Evolutionary conservation across 2,329 filamentous ascomycete genomes (phyloP).

Genomic region (Arthrocladium fulminans): DNA sequence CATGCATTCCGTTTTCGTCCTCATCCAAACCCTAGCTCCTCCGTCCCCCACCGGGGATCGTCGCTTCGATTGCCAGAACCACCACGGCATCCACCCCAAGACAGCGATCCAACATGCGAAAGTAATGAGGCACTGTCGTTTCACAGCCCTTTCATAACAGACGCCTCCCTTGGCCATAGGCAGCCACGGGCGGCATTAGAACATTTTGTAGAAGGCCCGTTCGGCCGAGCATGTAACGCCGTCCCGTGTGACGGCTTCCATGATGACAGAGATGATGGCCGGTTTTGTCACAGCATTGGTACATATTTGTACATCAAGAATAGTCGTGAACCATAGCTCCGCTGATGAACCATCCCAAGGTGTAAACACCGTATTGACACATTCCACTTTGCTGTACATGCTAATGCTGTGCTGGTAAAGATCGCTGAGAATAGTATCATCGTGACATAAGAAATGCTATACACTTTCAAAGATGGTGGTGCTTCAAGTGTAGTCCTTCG

Average conservation of each 20-base stretch:
- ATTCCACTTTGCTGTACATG: slow-evolving; percentile 1
- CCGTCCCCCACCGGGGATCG: background rate
- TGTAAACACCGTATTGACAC: background rate
- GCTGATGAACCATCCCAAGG: background rate
- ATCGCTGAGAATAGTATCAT: background rate
- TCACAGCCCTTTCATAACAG: no score
- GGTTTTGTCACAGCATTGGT: background rate
- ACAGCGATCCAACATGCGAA: background rate
- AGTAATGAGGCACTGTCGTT: no score
- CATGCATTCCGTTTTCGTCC: background rate
- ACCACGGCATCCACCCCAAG: background rate
- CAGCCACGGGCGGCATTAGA: no score
- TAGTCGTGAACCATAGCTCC: background rate
- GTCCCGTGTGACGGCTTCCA: background rate
- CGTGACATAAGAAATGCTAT: background rate
- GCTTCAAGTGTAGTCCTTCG: slow-evolving; percentile 10
- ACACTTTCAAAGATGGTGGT: background rate
- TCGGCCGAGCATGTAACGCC: background rate
- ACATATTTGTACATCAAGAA: background rate
- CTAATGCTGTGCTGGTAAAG: background rate
- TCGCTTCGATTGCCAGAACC: background rate
- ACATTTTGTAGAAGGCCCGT: background rate
- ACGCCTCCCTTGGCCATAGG: background rate
- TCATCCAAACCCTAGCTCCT: background rate
- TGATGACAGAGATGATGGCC: background rate